A percentile compares a stretch with the other conserved stretches of the same genome.
phyloP scores from a whole-genome alignment of 805 yeast genomes.

The Suhomyces pyralidae region DNA sequence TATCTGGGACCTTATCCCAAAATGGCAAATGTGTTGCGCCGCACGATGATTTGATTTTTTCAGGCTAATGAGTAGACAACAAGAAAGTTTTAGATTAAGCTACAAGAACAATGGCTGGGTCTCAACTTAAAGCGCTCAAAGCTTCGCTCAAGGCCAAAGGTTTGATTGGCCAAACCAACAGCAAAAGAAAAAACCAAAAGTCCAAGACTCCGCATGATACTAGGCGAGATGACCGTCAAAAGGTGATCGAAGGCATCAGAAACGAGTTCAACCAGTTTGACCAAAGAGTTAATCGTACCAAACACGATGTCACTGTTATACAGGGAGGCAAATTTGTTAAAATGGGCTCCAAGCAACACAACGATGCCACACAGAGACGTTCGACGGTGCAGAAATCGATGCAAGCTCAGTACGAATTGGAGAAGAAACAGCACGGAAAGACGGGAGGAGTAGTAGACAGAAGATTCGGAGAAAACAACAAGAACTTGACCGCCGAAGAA shows the following conservation, averaged over 20 bases:
- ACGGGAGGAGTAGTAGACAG: conserved; percentile 80
- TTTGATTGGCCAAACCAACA: conserved; percentile 79
- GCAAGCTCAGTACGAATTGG: conserved; percentile 63
- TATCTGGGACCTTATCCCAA: not conserved
- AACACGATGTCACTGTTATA: conserved; percentile 48
- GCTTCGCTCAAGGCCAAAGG: conserved; percentile 76
- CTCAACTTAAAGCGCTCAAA: conserved; percentile 81
- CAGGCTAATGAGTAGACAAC: not conserved
- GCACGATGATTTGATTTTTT: conserved; percentile 5
- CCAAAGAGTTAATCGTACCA: conserved; percentile 63
- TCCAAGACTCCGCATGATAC: conserved; percentile 54
- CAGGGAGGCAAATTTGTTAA: conserved; percentile 43
- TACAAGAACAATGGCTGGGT: conserved; percentile 62
- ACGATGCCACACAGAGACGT: conserved; percentile 30
- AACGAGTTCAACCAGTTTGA: conserved; percentile 91
- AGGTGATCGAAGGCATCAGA: conserved; percentile 57
- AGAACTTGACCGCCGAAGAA: conserved; percentile 74
- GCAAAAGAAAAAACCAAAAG: conserved; percentile 54
- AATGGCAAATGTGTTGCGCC: not conserved
- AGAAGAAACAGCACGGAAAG: conserved; percentile 60
- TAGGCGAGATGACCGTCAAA: conserved; percentile 64
- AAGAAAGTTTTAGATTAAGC: not conserved
- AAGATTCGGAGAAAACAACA: conserved; percentile 86
- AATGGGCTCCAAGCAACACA: conserved; percentile 38
- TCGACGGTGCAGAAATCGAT: conserved; percentile 38